Evolutionary conservation across 106 monocot species (phyloP).

Genomic region (Dendrobium chrysotoxum): DNA sequence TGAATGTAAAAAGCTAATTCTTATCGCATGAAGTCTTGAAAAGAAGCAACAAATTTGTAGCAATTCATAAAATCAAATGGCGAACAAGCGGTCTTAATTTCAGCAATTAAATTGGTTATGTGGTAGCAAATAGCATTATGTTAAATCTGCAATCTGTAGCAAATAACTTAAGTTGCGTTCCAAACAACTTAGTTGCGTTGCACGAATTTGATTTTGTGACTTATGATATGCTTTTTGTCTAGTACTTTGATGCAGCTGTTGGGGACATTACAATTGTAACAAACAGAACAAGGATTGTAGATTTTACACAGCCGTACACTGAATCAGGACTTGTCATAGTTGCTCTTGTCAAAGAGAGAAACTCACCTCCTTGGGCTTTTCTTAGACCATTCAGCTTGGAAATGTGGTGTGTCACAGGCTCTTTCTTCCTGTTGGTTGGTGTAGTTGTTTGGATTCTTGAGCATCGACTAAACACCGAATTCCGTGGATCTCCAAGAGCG

Average conservation of each 20-base stretch:
- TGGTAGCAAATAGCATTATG: too few species aligned
- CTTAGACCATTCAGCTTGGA: constrained; percentile 45
- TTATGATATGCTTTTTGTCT: background rate
- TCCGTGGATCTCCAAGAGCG: constrained; percentile 38
- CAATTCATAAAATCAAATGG: too few species aligned
- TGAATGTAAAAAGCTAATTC: too few species aligned
- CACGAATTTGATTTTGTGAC: background rate
- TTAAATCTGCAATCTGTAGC: background rate
- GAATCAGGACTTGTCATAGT: constrained; percentile 61
- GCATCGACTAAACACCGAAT: constrained; percentile 37
- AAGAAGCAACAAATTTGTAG: too few species aligned
- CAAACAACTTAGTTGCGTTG: background rate
- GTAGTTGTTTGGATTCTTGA: constrained; percentile 66
- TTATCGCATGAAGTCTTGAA: too few species aligned
- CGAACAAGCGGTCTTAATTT: too few species aligned
- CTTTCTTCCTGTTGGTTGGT: constrained; percentile 43
- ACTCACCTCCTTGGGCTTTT: constrained; percentile 59
- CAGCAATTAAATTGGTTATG: too few species aligned
- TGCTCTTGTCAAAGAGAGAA: constrained; percentile 23
- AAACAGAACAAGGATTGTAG: constrained; percentile 54
- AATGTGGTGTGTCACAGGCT: constrained; percentile 59
- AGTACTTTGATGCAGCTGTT: constrained; percentile 58
- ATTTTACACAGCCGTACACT: constrained; percentile 62
- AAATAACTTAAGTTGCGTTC: background rate
- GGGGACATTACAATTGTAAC: constrained; percentile 62